These are phyloP conservation scores for Xylariaceae sp. DNA, from an alignment of 2,329 filamentous ascomycete genomes.

Conservation along the genomic window DNA sequence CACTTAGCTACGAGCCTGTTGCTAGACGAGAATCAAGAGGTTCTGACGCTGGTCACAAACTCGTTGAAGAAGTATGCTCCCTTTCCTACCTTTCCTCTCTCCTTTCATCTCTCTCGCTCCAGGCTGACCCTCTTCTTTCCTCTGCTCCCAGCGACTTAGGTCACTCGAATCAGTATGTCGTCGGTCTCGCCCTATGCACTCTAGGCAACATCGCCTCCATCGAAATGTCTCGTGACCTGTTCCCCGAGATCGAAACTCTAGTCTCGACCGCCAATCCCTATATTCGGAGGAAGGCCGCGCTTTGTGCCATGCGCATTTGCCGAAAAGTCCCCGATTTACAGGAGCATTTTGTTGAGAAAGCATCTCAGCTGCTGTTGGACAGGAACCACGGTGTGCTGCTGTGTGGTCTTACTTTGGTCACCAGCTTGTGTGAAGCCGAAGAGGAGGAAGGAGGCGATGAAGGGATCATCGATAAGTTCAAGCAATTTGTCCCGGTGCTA, in stretches of 20 bases:
- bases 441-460: constrained; percentile 90
- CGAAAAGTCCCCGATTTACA: constrained; percentile 96
- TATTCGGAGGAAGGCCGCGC: constrained; percentile 91
- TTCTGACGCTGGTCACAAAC: constrained; percentile 94
- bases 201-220: constrained; percentile 96
- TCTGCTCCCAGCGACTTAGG: constrained; percentile 86
- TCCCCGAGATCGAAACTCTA: constrained; percentile 91
- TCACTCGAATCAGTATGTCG: constrained; percentile 97
- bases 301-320: constrained; percentile 99
- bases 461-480: constrained; percentile 87
- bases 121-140: constrained; percentile 37
- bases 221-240: constrained; percentile 97
- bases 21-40: constrained; percentile 97
- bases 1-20: constrained; percentile 96
- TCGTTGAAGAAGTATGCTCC: constrained; percentile 84
- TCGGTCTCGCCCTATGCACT: constrained; percentile 93
- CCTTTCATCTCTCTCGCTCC: not conserved
- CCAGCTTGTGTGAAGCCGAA: constrained; percentile 91
- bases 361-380: constrained; percentile 83
- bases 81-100: no score
- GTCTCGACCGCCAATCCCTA: constrained; percentile 96
- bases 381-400: constrained; percentile 94
- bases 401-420: constrained; percentile 88
- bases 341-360: constrained; percentile 96
- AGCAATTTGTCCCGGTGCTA: constrained; percentile 78